These are phyloP conservation scores for Sclerotinia borealis DNA, from an alignment of 2,329 filamentous ascomycete species.

Conservation along the genomic window DNA sequence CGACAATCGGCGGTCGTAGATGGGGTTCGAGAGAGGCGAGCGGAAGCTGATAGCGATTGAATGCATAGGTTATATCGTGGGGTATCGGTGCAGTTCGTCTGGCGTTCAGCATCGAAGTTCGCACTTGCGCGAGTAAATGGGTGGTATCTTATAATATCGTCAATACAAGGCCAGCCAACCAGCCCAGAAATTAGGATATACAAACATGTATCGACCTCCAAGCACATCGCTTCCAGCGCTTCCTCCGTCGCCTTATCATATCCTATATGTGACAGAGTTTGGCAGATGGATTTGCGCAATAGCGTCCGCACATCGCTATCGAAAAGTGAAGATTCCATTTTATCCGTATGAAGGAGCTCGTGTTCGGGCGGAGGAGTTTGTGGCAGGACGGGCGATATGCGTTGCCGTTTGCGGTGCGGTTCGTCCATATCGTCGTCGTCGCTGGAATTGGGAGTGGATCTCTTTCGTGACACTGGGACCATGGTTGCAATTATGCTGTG, in stretches of 20 bases:
- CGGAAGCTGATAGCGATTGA: constrained; percentile 47
- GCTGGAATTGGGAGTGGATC: constrained; percentile 24
- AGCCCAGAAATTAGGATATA: constrained; percentile 12
- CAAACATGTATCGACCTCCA: constrained; percentile 53
- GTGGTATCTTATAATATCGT: constrained; percentile 24
- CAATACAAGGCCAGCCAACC: constrained; percentile 13
- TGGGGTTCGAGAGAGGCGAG: constrained; percentile 49
- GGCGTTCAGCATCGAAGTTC: constrained; percentile 31
- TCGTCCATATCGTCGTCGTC: constrained; percentile 27
- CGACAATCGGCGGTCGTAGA: constrained; percentile 46
- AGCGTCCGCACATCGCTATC: constrained; percentile 29
- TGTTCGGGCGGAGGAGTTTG: constrained; percentile 26
- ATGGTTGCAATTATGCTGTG: constrained; percentile 5
- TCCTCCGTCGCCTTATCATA: constrained; percentile 50
- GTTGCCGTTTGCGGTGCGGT: constrained; percentile 24
- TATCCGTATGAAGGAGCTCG: background rate
- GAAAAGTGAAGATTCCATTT: constrained; percentile 19
- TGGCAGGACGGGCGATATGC: constrained; percentile 21
- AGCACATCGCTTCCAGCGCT: constrained; percentile 53
- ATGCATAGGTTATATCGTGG: constrained; percentile 49
- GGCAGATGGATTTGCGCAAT: constrained; percentile 49
- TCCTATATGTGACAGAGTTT: constrained; percentile 52
- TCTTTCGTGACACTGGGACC: constrained; percentile 24
- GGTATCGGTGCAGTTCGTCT: constrained; percentile 47
- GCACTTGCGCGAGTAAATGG: constrained; percentile 30